A percentile compares a stretch with the other conserved stretches of the same genome.
Evolutionary conservation across 2,329 filamentous ascomycete species (phyloP).

Genomic region (Phaeosphaeria sp.): DNA sequence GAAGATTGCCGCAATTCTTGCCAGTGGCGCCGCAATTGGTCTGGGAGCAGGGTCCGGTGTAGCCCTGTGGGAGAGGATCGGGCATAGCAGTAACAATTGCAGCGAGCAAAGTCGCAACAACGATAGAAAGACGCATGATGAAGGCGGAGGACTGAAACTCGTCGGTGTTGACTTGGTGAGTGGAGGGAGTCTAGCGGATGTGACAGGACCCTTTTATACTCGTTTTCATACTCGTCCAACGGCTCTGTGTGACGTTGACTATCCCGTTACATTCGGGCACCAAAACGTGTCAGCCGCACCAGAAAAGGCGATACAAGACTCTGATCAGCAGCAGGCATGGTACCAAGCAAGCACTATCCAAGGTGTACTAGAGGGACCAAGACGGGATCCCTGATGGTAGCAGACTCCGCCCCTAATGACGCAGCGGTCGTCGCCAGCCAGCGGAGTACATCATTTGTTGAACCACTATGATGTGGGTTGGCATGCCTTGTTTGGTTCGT

Average conservation of each 20-base stretch:
- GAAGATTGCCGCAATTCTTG: slow-evolving; percentile 5
- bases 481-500: not conserved
- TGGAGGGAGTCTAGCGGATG: not conserved
- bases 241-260: slow-evolving; percentile 9
- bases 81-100: slow-evolving; percentile 26
- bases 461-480: not conserved
- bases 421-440: slow-evolving; percentile 7
- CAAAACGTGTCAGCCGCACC: slow-evolving; percentile 9
- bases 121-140: slow-evolving; percentile 21
- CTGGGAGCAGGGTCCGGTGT: slow-evolving; percentile 21
- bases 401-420: slow-evolving; percentile 9
- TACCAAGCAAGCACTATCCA: slow-evolving; percentile 7
- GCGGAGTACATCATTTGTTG: not conserved
- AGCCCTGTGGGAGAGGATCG: slow-evolving; percentile 30
- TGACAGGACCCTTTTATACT: slow-evolving; percentile 2
- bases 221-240: not conserved
- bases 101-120: slow-evolving; percentile 20
- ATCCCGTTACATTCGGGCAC: not conserved
- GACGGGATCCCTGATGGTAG: slow-evolving; percentile 7
- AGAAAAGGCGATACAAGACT: slow-evolving; percentile 8
- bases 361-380: slow-evolving; percentile 9
- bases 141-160: not conserved
- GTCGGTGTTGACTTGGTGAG: not conserved
- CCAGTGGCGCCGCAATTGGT: slow-evolving; percentile 18
- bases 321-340: slow-evolving; percentile 7